Conservation (phyloP, 2,329 filamentous ascomycete genomes). For the Xylaria sp. region DNA sequence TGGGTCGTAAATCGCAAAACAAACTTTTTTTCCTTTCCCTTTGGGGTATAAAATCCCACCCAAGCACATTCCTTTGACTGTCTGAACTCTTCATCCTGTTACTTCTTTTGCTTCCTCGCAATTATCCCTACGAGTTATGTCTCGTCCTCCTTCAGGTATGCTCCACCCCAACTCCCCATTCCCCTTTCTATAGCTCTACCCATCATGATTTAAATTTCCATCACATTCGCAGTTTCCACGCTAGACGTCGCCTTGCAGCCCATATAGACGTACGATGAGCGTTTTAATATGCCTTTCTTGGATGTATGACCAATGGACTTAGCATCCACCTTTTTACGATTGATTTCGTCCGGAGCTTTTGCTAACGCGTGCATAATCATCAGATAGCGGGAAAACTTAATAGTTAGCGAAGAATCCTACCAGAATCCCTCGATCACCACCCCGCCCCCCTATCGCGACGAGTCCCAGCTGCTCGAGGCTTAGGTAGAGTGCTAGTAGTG, state of each 20-base stretch:
- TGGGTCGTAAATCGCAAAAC: too few relatives aligned
- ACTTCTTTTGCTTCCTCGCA: neutral
- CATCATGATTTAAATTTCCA: conserved; percentile 13
- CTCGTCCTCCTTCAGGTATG: neutral
- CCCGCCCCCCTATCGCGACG: neutral
- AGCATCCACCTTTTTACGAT: neutral
- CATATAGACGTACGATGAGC: neutral
- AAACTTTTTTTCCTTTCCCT: too few relatives aligned
- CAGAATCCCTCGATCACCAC: neutral
- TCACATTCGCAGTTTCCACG: conserved; percentile 21
- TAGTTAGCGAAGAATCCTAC: neutral
- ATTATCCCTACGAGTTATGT: too few relatives aligned
- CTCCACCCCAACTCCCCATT: neutral
- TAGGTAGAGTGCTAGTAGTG: too few relatives aligned
- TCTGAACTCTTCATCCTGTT: neutral
- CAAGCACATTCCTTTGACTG: neutral
- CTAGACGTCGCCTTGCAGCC: conserved; percentile 14
- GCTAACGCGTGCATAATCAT: neutral
- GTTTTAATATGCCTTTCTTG: conserved; percentile 15
- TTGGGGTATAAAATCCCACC: too few relatives aligned
- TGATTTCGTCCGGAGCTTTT: neutral
- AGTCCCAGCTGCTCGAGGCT: neutral
- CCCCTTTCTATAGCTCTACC: neutral
- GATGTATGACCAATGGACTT: conserved; percentile 14
- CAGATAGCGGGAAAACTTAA: neutral